Evolutionary conservation across 495 filamentous ascomycete species (phyloP).

Genomic region (Neurospora terricola): DNA sequence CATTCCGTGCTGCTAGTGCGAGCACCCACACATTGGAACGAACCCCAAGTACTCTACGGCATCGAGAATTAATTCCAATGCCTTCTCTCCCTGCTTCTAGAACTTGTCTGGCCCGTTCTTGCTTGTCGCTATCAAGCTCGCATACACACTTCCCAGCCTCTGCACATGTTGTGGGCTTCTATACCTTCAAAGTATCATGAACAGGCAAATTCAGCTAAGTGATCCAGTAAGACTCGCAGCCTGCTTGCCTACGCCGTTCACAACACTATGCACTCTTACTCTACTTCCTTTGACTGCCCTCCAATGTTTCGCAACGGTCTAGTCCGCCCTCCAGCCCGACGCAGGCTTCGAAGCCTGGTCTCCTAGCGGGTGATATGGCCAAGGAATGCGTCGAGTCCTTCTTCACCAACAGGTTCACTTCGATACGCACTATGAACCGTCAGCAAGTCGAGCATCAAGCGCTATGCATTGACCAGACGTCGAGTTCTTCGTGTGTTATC

Average conservation of each 20-base stretch:
- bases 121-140: no score
- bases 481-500: not conserved
- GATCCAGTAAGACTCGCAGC: not conserved
- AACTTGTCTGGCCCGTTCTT: not conserved
- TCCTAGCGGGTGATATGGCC: no score
- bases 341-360: no score
- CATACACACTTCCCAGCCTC: not conserved
- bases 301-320: not conserved
- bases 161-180: not conserved
- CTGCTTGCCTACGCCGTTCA: not conserved
- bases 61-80: not conserved
- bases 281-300: not conserved
- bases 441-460: no score
- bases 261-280: not conserved
- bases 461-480: no score
- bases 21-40: not conserved
- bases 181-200: not conserved
- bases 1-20: not conserved
- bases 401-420: no score
- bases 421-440: no score
- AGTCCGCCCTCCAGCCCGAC: not conserved
- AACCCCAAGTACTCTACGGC: not conserved
- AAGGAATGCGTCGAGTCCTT: no score
- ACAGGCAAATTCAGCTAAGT: not conserved
- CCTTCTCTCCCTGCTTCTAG: not conserved